Evolutionary conservation across 371 early-diverging fungal genomes (phyloP).

Genomic region (Thermomucor indicae-seudaticae): DNA sequence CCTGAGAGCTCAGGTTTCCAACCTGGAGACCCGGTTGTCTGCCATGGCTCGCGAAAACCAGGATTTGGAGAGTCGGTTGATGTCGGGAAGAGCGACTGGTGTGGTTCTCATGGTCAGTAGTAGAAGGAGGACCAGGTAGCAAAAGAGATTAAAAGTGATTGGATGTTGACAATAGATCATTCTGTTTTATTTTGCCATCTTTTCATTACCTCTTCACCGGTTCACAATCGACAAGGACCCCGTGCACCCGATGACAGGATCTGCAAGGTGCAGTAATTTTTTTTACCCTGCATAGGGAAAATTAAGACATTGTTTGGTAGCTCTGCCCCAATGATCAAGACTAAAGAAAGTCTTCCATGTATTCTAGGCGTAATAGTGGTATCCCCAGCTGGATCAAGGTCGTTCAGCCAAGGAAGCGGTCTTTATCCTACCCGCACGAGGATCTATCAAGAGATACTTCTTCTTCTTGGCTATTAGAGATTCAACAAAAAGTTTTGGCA

Average conservation of each 20-base stretch:
- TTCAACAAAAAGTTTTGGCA: too few species aligned
- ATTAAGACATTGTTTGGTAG: background rate
- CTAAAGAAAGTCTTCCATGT: background rate
- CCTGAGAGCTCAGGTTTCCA: constrained; percentile 25
- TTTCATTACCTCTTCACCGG: background rate
- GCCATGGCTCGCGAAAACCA: too few species aligned
- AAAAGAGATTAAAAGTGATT: background rate
- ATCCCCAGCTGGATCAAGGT: too few species aligned
- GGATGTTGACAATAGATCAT: constrained; percentile 1
- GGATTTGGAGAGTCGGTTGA: too few species aligned
- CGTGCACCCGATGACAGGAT: background rate
- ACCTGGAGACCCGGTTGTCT: background rate
- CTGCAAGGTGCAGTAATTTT: background rate
- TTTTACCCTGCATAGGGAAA: background rate
- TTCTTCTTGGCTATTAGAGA: too few species aligned
- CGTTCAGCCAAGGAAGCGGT: too few species aligned
- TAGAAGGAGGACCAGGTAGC: background rate
- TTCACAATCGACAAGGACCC: background rate
- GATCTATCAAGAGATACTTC: too few species aligned
- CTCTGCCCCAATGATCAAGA: background rate
- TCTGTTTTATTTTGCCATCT: constrained; percentile 4
- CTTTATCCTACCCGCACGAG: too few species aligned
- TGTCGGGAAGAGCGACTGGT: too few species aligned
- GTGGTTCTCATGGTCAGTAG: constrained; percentile 6
- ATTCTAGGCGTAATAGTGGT: too few species aligned